A percentile compares a stretch with the other conserved stretches of the same genome.
Evolutionary conservation across 148 eudicot genomes (phyloP).

Genomic region (Silene uniflora): DNA sequence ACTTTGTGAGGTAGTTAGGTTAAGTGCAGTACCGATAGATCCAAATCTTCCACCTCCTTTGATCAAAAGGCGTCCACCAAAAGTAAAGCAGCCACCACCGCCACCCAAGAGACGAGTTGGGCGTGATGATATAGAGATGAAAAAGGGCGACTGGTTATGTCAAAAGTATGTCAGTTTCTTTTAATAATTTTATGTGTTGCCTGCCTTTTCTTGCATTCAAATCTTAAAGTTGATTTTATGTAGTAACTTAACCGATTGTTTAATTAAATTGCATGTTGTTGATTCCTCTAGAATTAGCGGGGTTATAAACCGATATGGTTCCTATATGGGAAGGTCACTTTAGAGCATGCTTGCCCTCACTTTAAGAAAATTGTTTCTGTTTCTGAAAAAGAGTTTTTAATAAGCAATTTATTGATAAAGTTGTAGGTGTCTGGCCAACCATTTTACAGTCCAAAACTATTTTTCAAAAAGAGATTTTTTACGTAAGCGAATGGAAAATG

Average conservation of each 20-base stretch:
- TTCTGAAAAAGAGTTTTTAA: no score
- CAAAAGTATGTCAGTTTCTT: conserved; percentile 58
- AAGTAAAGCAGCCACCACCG: conserved; percentile 97
- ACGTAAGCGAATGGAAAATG: no score
- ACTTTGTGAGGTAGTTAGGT: conserved; percentile 74
- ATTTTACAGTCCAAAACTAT: no score
- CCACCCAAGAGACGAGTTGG: conserved; percentile 87
- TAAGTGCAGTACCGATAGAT: conserved; percentile 94
- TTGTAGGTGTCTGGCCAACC: no score
- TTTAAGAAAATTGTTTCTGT: no score
- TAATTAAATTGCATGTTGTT: conserved; percentile 9
- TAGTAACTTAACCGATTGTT: neutral
- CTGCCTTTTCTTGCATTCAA: conserved; percentile 4
- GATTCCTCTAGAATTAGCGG: neutral
- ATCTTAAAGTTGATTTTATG: neutral
- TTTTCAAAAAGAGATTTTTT: no score
- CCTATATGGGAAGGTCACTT: neutral
- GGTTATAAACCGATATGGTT: neutral
- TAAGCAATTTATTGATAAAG: no score
- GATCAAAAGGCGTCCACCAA: conserved; percentile 78
- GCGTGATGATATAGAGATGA: conserved; percentile 93
- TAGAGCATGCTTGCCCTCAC: no score
- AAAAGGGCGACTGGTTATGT: conserved; percentile 97
- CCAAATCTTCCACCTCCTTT: conserved; percentile 94
- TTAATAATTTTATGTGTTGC: neutral